Conservation (phyloP, 306 rosid species). For the Vigna radiata region DNA sequence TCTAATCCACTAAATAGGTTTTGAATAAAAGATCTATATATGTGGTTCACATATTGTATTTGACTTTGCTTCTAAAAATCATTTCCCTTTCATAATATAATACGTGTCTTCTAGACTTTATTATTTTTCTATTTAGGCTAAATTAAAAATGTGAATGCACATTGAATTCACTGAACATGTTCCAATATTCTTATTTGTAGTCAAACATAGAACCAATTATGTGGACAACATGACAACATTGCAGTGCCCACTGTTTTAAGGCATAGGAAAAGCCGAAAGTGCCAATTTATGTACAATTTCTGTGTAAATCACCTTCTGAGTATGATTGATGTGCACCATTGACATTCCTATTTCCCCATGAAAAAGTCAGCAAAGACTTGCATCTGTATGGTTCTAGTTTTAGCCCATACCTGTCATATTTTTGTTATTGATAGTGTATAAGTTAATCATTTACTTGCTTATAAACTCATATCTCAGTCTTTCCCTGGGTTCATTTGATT, state of each 20-base stretch:
- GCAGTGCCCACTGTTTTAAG: background rate
- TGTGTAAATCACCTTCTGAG: background rate
- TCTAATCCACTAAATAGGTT: background rate
- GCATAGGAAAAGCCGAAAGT: background rate
- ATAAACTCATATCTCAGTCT: background rate
- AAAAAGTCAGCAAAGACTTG: background rate
- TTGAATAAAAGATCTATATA: background rate
- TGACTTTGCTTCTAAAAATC: conserved; percentile 31
- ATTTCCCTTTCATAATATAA: background rate
- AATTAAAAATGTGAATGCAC: background rate
- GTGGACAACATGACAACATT: conserved; percentile 19
- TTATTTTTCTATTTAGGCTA: background rate
- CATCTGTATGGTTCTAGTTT: conserved; percentile 3
- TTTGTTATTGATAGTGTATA: background rate
- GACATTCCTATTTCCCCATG: background rate
- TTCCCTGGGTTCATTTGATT: no score
- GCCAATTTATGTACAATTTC: conserved; percentile 6
- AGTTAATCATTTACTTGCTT: background rate
- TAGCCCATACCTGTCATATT: background rate
- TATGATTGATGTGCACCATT: background rate
- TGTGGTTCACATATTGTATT: background rate
- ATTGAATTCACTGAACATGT: background rate
- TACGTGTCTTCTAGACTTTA: conserved; percentile 13
- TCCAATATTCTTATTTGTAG: background rate
- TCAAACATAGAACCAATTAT: background rate